Conservation (phyloP, 805 yeast genomes). For the Candida silvicultrix region DNA sequence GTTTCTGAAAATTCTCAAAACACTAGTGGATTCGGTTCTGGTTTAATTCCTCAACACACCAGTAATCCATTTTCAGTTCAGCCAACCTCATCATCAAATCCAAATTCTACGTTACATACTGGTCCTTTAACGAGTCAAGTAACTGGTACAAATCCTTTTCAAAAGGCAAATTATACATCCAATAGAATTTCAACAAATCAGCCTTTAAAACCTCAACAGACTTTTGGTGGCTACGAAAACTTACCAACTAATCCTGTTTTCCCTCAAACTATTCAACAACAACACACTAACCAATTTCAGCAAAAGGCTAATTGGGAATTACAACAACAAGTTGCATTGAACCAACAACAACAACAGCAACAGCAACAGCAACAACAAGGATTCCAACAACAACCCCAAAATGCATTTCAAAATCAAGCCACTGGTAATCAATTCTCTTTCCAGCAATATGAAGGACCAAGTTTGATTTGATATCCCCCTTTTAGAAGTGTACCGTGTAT, state of each 20-base stretch:
- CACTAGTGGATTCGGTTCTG: background rate
- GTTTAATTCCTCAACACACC: slow-evolving; percentile 14
- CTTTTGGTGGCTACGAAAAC: slow-evolving; percentile 70
- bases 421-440: background rate
- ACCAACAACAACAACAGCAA: slow-evolving; percentile 18
- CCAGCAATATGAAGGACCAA: slow-evolving; percentile 3
- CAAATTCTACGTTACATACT: background rate
- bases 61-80: slow-evolving; percentile 22
- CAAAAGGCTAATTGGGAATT: slow-evolving; percentile 31
- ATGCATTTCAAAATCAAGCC: slow-evolving; percentile 6
- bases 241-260: slow-evolving; percentile 63
- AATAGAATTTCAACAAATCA: slow-evolving; percentile 22
- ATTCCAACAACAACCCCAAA: slow-evolving; percentile 18
- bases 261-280: slow-evolving; percentile 52
- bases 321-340: slow-evolving; percentile 20
- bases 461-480: background rate
- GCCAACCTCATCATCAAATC: slow-evolving; percentile 1
- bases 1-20: slow-evolving; percentile 6
- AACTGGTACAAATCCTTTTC: slow-evolving; percentile 36
- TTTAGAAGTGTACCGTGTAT: no score
- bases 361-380: slow-evolving; percentile 11
- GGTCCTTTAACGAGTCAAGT: slow-evolving; percentile 16
- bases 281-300: slow-evolving; percentile 29
- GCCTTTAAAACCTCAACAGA: slow-evolving; percentile 35
- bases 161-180: slow-evolving; percentile 16